These are phyloP conservation scores for Periconia sp. DNA, from an alignment of 2,329 filamentous ascomycete species.

Conservation along the genomic window DNA sequence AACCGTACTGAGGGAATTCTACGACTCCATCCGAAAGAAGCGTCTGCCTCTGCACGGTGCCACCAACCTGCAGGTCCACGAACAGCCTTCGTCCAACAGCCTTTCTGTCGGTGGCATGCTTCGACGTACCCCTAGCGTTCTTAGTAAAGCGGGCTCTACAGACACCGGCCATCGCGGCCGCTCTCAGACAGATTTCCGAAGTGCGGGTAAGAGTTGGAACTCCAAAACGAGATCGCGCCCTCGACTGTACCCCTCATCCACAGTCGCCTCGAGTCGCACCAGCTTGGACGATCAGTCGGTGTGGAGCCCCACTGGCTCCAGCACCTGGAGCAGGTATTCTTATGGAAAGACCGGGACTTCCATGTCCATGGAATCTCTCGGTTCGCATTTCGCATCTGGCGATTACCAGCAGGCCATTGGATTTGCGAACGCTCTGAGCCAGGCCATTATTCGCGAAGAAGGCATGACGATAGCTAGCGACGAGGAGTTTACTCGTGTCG, in stretches of 20 bases:
- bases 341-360: constrained; percentile 87
- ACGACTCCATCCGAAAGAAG: constrained; percentile 83
- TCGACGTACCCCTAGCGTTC: constrained; percentile 82
- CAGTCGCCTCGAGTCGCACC: constrained; percentile 86
- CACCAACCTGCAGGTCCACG: constrained; percentile 49
- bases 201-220: constrained; percentile 71
- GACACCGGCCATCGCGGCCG: constrained; percentile 73
- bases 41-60: constrained; percentile 84
- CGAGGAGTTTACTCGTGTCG: constrained; percentile 60
- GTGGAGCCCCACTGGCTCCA: constrained; percentile 90
- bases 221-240: constrained; percentile 84
- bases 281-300: constrained; percentile 91
- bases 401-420: constrained; percentile 97
- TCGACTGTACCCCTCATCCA: constrained; percentile 73
- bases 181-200: constrained; percentile 62
- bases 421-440: constrained; percentile 93
- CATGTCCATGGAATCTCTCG: constrained; percentile 89
- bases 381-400: constrained; percentile 70
- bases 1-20: constrained; percentile 87
- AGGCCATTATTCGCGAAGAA: constrained; percentile 94
- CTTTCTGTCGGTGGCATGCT: constrained; percentile 73
- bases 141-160: constrained; percentile 93
- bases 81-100: constrained; percentile 56
- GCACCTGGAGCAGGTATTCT: constrained; percentile 93
- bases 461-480: constrained; percentile 57